Base-by-base conservation (phyloP, 2,329 filamentous ascomycete genomes). In the Epichloe hybrida region DNA sequence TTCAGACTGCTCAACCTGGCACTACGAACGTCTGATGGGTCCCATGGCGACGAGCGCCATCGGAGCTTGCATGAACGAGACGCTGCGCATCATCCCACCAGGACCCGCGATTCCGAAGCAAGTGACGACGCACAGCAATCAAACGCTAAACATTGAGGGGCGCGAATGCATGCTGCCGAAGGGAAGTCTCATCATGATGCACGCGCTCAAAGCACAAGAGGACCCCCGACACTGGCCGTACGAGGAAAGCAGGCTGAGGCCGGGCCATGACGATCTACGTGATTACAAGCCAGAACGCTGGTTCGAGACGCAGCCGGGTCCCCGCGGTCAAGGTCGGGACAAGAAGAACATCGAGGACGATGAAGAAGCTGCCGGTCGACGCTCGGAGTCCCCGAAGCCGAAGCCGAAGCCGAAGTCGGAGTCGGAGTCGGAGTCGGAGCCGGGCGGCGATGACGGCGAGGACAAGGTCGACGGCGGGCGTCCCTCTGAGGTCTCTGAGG, bases 21-120 rank as follows among this genome's bases (percentile, higher is more conserved):
- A 80, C 58, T 91, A 88, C 62, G 85, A 90, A 43, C 66, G 70
- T 11, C 71, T 79, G 57, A 73, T 90, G 54, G 80, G 79, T 42
- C 70, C 75, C 8, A 73, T 93, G 53, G 77, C 87, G 57, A 78
- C 75, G 11, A 80, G 81, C 53, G 83, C 87, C 73, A 69, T 83
- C 9, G 87, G 83, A 17, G 86, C 87, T 4, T 77, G 84, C 58
- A 77, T 91, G 74, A 86, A 88, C 61, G 87, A 93, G 69, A 81
- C 83, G 38, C 72, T 93, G 49, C 80, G 88, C 11, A 60, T 89
- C 41, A 73, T 88, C 53, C 85, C 86, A 2, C 80, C 87, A 0
- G 83, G 88, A 17, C 70, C 81, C 42, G 77, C 76, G 49, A 83
- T 93, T 27, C 86, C 86, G 31, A 93, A 93, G 67, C 75, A 72